Percentiles rank a stretch among this genome's conserved stretches.
Conservation (phyloP, 139 green algal genomes). For the Microglena sp. region DNA sequence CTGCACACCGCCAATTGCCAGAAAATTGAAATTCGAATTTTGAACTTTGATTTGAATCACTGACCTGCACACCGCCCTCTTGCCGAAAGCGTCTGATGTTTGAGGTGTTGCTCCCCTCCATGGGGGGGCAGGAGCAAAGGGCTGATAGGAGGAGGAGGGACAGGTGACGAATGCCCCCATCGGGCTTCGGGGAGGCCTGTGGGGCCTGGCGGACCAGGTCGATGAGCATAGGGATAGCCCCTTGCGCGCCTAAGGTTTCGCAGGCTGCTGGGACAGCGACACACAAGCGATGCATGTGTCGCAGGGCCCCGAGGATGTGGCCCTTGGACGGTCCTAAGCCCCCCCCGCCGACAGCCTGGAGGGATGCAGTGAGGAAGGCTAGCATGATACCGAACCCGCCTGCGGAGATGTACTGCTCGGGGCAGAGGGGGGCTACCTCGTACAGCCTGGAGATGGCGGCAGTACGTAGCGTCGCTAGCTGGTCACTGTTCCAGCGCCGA, state of each 20-base stretch:
- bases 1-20: too few species aligned
- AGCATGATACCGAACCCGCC: conserved; percentile 17
- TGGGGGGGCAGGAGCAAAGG: too few species aligned
- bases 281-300: conserved; percentile 28
- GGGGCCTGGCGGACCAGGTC: conserved; percentile 9
- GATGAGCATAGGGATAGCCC: conserved; percentile 22
- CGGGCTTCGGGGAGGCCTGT: too few species aligned
- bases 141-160: too few species aligned
- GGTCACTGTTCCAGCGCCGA: conserved; percentile 27
- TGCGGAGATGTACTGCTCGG: conserved; percentile 19
- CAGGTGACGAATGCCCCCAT: too few species aligned
- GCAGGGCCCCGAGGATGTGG: conserved; percentile 25
- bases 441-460: conserved; percentile 18
- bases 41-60: too few species aligned
- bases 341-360: too few species aligned
- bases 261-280: conserved; percentile 12
- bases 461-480: conserved; percentile 14
- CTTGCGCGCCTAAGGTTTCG: conserved; percentile 13
- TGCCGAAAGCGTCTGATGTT: too few species aligned
- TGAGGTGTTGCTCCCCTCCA: too few species aligned
- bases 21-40: too few species aligned
- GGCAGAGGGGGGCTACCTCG: conserved; percentile 18
- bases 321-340: background rate
- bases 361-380: conserved; percentile 4
- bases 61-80: too few species aligned